These are phyloP conservation scores for Starmerella roubikii DNA, from an alignment of 805 yeast genomes.

Conservation along the genomic window DNA sequence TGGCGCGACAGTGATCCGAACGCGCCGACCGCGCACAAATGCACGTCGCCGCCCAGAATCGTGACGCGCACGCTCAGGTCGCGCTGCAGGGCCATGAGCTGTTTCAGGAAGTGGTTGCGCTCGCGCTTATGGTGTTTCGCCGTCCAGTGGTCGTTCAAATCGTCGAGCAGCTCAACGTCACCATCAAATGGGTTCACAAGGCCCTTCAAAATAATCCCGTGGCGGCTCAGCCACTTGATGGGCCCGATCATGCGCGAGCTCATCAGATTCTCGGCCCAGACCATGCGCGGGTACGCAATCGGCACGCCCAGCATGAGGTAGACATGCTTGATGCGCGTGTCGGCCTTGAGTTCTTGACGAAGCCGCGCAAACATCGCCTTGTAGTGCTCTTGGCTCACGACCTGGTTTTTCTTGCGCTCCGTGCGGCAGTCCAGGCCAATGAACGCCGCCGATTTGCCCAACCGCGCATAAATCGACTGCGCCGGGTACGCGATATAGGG, in stretches of 20 bases:
- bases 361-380: constrained; percentile 46
- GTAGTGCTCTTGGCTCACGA: constrained; percentile 47
- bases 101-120: constrained; percentile 53
- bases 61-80: constrained; percentile 58
- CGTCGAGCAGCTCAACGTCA: constrained; percentile 78
- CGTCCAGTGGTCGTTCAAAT: constrained; percentile 95
- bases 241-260: constrained; percentile 45
- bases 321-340: constrained; percentile 56
- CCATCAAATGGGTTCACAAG: constrained; percentile 88
- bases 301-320: constrained; percentile 86
- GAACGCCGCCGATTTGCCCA: constrained; percentile 62
- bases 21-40: constrained; percentile 71
- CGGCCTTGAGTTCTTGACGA: constrained; percentile 36
- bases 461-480: constrained; percentile 55
- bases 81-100: constrained; percentile 54
- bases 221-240: constrained; percentile 36
- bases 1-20: constrained; percentile 43
- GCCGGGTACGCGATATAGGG: constrained; percentile 55
- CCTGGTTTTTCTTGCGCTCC: constrained; percentile 54
- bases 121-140: constrained; percentile 74
- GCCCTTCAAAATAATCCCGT: constrained; percentile 43
- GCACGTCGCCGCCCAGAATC: constrained; percentile 86
- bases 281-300: constrained; percentile 84
- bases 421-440: constrained; percentile 87
- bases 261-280: constrained; percentile 72